Conservation (phyloP, 2,329 filamentous ascomycete species). For the Aureobasidium sp. region DNA sequence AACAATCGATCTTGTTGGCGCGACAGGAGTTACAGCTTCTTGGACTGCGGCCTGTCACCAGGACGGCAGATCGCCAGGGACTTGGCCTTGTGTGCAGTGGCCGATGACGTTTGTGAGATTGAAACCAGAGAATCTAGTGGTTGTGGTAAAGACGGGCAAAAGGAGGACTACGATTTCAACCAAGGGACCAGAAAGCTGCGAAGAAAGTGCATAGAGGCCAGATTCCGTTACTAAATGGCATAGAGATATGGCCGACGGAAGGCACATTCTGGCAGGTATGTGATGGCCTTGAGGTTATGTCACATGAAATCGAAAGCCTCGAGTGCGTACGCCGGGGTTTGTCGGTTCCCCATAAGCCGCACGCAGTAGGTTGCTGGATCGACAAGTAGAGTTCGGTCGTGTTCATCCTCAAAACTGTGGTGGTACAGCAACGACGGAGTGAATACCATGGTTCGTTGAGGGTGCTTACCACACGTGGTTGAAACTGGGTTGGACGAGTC, state of each 20-base stretch:
- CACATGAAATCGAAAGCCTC: neutral
- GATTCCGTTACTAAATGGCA: neutral
- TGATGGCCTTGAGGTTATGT: neutral
- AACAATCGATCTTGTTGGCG: neutral
- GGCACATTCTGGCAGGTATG: neutral
- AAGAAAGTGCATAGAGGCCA: neutral
- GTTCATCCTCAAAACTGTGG: neutral
- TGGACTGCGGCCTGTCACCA: neutral
- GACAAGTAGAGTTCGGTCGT: neutral
- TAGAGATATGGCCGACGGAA: neutral
- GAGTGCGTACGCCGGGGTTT: neutral
- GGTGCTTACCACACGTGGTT: neutral
- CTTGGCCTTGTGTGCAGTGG: no score
- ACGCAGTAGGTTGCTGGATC: neutral
- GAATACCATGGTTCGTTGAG: neutral
- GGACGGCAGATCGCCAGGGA: neutral
- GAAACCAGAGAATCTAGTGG: neutral
- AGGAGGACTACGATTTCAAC: neutral
- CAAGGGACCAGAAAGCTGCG: neutral
- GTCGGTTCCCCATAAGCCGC: neutral
- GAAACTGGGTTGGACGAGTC: neutral
- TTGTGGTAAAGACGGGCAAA: neutral
- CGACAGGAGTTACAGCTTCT: neutral
- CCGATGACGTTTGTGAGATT: neutral
- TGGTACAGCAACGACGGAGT: neutral